Conservation (phyloP, 805 yeast species). For the Candida pini region DNA sequence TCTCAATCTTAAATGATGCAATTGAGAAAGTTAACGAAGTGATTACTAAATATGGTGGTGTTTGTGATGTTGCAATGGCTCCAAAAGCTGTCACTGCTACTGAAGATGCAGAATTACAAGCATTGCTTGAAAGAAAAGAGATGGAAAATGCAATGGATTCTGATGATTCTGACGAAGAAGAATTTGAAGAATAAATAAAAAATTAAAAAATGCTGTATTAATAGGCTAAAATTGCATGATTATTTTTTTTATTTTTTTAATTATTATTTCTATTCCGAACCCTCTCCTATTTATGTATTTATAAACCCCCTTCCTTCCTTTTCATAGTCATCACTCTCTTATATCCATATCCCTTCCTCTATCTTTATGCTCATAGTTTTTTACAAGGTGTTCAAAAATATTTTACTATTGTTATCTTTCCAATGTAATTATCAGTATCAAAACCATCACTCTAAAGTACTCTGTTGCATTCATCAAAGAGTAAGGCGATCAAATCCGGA, state of each 20-base stretch:
- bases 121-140: conserved; percentile 89
- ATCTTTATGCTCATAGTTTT: too few relatives aligned
- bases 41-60: conserved; percentile 74
- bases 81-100: conserved; percentile 99
- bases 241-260: too few relatives aligned
- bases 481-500: conserved; percentile 11
- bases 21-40: conserved; percentile 68
- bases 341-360: too few relatives aligned
- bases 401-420: too few relatives aligned
- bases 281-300: too few relatives aligned
- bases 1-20: conserved; percentile 71
- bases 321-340: too few relatives aligned
- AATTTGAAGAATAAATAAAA: conserved; percentile 20
- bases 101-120: conserved; percentile 96
- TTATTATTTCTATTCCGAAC: too few relatives aligned
- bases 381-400: too few relatives aligned
- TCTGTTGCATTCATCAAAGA: conserved; percentile 11
- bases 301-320: too few relatives aligned
- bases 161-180: conserved; percentile 42
- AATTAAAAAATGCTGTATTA: neutral
- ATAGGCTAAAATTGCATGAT: too few relatives aligned
- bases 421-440: too few relatives aligned
- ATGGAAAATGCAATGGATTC: conserved; percentile 81
- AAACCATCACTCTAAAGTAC: too few relatives aligned
- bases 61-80: conserved; percentile 90